These are phyloP conservation scores for Gonium pectorale DNA, from an alignment of 139 green algal genomes.

Conservation along the genomic window DNA sequence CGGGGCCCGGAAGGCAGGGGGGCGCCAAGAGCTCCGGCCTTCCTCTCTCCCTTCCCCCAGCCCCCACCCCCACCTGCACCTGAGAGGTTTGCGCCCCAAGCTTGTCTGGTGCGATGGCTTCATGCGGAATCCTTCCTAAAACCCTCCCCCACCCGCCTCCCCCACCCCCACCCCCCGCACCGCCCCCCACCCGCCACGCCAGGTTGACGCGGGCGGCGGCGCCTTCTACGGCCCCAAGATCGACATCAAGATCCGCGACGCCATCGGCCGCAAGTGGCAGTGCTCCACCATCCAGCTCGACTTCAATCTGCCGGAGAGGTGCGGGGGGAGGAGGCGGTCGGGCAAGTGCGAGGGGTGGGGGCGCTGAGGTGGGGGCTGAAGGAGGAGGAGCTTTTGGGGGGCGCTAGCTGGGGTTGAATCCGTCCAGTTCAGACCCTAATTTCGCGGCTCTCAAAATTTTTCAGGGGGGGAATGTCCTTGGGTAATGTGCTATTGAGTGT, in stretches of 20 bases:
- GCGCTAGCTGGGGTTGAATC: no score
- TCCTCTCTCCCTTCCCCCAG: no score
- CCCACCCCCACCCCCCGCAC: background rate
- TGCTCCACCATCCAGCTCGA: constrained; percentile 99
- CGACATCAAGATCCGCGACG: constrained; percentile 96
- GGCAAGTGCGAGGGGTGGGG: background rate
- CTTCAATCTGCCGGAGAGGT: constrained; percentile 97
- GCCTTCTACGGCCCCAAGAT: constrained; percentile 99
- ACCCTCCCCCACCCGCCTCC: background rate
- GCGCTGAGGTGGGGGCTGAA: background rate
- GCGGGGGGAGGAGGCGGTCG: background rate
- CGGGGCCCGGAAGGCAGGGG: no score
- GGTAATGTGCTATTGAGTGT: no score
- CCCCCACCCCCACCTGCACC: no score
- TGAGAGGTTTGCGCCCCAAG: no score
- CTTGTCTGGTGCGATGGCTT: no score
- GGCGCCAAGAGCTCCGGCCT: no score
- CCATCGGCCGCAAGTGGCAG: constrained; percentile 97
- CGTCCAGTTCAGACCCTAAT: no score
- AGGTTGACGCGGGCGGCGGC: constrained; percentile 80
- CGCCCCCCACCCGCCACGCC: background rate
- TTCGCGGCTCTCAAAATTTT: no score
- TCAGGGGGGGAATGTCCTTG: no score
- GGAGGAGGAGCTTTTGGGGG: background rate
- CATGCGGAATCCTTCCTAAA: background rate